phyloP scores from a whole-genome alignment of 129 eudicot species.

The Calendula officinalis region DNA sequence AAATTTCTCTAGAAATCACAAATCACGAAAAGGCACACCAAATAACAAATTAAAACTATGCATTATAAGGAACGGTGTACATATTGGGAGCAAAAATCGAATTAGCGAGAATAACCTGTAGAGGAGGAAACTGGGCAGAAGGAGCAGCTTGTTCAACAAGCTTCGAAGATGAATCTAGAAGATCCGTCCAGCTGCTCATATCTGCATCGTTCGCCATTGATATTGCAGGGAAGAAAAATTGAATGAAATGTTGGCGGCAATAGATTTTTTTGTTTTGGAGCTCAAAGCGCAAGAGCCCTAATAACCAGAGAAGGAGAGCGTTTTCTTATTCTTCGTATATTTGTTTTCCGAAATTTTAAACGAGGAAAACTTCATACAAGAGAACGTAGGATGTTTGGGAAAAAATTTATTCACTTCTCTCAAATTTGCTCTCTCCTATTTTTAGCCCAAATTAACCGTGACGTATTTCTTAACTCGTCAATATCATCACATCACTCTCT shows the following conservation, averaged over 20 bases:
- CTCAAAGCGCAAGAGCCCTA: no score
- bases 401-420: no score
- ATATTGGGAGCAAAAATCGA: neutral
- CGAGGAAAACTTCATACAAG: no score
- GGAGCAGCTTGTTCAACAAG: slow-evolving; percentile 98
- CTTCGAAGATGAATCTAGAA: slow-evolving; percentile 89
- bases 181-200: slow-evolving; percentile 94
- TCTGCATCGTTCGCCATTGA: slow-evolving; percentile 82
- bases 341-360: no score
- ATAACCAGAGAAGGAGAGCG: no score
- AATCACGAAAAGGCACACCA: neutral
- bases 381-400: no score
- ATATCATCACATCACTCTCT: no score
- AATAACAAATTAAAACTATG: neutral
- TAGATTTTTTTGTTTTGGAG: no score
- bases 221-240: slow-evolving; percentile 10
- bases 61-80: neutral
- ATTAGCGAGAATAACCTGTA: slow-evolving; percentile 45
- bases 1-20: slow-evolving; percentile 55
- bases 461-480: no score
- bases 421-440: no score
- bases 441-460: no score
- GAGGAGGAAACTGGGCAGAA: slow-evolving; percentile 96
- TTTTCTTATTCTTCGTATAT: no score
- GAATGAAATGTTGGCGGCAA: neutral